Conservation (phyloP, 2,329 filamentous ascomycete species). For the Clarireedia paspali region DNA sequence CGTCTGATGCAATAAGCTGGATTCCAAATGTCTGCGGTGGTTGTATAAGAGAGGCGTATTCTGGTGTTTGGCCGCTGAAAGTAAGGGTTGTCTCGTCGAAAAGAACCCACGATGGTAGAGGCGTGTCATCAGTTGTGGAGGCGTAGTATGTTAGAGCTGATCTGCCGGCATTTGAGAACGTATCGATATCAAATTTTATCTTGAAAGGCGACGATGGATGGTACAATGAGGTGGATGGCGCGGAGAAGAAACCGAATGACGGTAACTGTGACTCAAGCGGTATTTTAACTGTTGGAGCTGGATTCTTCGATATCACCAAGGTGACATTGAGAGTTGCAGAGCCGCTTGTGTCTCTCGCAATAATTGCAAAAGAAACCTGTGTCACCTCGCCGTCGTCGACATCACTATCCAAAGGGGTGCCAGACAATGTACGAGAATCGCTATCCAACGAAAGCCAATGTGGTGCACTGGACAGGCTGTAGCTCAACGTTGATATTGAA, state of each 20-base stretch:
- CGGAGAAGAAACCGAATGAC: conserved; percentile 50
- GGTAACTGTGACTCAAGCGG: conserved; percentile 52
- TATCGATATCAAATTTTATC: conserved; percentile 47
- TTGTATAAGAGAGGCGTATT: conserved; percentile 52
- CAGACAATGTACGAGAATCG: conserved; percentile 55
- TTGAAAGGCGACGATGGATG: conserved; percentile 46
- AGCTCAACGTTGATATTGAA: conserved; percentile 52
- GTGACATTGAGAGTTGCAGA: conserved; percentile 58
- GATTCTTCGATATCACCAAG: conserved; percentile 57
- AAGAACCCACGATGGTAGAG: conserved; percentile 75
- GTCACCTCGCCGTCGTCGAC: conserved; percentile 46
- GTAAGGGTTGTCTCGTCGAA: conserved; percentile 58
- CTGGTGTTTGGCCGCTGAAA: conserved; percentile 66
- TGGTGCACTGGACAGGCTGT: conserved; percentile 58
- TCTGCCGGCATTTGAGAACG: conserved; percentile 44
- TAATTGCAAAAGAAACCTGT: conserved; percentile 46
- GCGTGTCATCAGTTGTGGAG: conserved; percentile 67
- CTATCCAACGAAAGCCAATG: conserved; percentile 69
- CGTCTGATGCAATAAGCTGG: conserved; percentile 68
- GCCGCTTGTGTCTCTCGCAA: conserved; percentile 60
- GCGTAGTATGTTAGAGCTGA: conserved; percentile 65
- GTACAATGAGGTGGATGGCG: conserved; percentile 50
- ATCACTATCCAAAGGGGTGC: conserved; percentile 54
- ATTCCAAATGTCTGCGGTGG: conserved; percentile 67
- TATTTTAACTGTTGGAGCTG: conserved; percentile 45